Evolutionary conservation across 2,329 filamentous ascomycete species (phyloP), one percentile per base, ranked within the genome.

Genomic region (Ramularia endophylla): DNA sequence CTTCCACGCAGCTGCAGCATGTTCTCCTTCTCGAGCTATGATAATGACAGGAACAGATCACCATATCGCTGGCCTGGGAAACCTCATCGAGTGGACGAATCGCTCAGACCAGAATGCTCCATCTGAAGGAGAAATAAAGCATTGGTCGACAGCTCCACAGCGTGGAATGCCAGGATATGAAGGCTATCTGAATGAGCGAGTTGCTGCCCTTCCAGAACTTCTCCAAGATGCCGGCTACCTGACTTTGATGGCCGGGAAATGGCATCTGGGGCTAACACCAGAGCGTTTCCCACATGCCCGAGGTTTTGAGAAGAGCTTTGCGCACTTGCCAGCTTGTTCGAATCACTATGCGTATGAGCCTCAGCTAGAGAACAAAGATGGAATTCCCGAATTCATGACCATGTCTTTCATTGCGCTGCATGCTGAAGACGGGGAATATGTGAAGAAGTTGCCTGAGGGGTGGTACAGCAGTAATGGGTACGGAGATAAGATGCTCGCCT

Each of bases 31-130:
- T 2, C 67, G 78, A 27, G 75, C 83, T 50, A 75, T 82, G 70
- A 80, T 83, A 50, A 75, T 82, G 70, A 80, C 77, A 0, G 78
- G 78, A 3, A 81, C 78, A 0, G 77, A 80, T 52, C 71, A 80
- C 51, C 77, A 13, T 54, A 75, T 76, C 41, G 72, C 72, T 8
- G 73, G 78, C 1, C 65, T 81, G 2, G 78, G 77, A 2, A 77
- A 78, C 43, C 58, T 81, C 41, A 69, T 74, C 48, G 74, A 78
- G 61, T 78, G 74, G 71, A 74, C 71, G 30, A 74, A 75, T 50
- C 68, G 72, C 48, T 69, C 65, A 16, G 71, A 69, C 8, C 72
- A 75, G 47, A 74, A 74, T 51, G 72, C 70, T 4, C 71, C 72
- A 16, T 71, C 70, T 33, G 68, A 69, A 9, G 71, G 69, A 8